Evolutionary conservation across 176 grass and related monocot genomes (phyloP), one percentile per base, ranked within the genome.

Genomic region (Phoenix roebelenii): DNA sequence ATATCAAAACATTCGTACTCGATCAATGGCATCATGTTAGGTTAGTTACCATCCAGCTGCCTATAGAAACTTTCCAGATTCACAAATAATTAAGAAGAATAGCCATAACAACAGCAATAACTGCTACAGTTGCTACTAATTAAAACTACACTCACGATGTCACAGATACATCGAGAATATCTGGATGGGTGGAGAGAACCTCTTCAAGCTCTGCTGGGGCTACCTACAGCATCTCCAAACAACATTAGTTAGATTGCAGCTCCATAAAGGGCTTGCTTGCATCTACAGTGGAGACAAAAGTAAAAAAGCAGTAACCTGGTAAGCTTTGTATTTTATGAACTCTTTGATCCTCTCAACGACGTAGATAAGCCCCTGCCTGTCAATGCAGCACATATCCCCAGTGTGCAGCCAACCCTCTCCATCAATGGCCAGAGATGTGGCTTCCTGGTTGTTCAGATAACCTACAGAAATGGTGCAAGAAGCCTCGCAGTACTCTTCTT

Each of bases 261-360:
- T 29, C 3, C 28, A 29, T 5, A 44, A 2, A 9, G 7, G 35
- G 26, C 12, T 2, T 44, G 35, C 7, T 44, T 12, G 5, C 6
- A 12, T 14, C 2, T 14, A 14, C 35, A 44, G 7, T 44, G 10
- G 9, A 12, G 35, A 44, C 35, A 14, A 44, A 44, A 44, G 12
- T 67, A 23, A 52, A 18, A 17, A 35, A 22, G 52, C 9, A 18
- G 5, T 7, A 14, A 85, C 83, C 73, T 85, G 83, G 57, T 86
- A 86, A 59, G 77, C 83, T 61, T 81, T 86, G 64, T 74, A 86
- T 35, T 85, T 81, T 22, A 85, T 85, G 4, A 85, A 49, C 57
- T 85, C 83, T 53, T 85, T 85, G 64, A 85, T 73, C 61, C 83
- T 49, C 32, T 85, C 83, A 16, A 80, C 83, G 20, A 85, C 52